Evolutionary conservation across 2,329 filamentous ascomycete species (phyloP), one percentile per base, ranked within the genome.

Genomic region (Fusarium sublunatum): DNA sequence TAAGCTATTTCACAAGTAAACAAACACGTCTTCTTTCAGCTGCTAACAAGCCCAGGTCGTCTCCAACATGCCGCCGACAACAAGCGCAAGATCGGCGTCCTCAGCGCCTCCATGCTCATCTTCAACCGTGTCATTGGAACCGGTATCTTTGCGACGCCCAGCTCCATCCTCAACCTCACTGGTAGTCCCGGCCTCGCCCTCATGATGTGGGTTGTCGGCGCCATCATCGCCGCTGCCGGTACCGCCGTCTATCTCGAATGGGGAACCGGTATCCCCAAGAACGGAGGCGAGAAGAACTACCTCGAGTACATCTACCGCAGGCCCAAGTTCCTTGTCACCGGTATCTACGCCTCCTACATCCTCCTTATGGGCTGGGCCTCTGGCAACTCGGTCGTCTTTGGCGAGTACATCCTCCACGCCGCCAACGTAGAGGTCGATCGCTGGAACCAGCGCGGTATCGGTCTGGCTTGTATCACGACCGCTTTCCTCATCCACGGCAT

Each of bases 361-460:
- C 70, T 90, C 25, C 79, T 90, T 2, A 81, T 90, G 15, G 86
- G 84, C 11, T 90, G 86, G 86, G 86, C 87, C 0, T 85, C 84
- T 7, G 85, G 85, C 12, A 91, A 91, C 74, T 88, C 84, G 1
- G 85, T 91, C 61, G 82, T 90, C 35, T 90, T 91, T 63, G 88
- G 88, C 58, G 87, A 90, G 71, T 91, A 91, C 74, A 86, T 91
- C 53, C 81, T 91, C 2, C 82, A 88, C 69, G 88, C 88, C 8
- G 85, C 88, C 10, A 77, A 86, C 11, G 80, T 86, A 22, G 83
- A 90, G 63, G 84, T 88, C 24, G 82, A 78, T 44, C 79, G 87
- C 22, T 90, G 87, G 87, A 89, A 90, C 73, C 86, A 90, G 76
- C 82, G 88, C 35, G 87, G 81, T 39, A 78, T 91, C 15, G 88